phyloP scores from a whole-genome alignment of 768 basidiomycete genomes.

The Xerocomus brunneocitrinus region DNA sequence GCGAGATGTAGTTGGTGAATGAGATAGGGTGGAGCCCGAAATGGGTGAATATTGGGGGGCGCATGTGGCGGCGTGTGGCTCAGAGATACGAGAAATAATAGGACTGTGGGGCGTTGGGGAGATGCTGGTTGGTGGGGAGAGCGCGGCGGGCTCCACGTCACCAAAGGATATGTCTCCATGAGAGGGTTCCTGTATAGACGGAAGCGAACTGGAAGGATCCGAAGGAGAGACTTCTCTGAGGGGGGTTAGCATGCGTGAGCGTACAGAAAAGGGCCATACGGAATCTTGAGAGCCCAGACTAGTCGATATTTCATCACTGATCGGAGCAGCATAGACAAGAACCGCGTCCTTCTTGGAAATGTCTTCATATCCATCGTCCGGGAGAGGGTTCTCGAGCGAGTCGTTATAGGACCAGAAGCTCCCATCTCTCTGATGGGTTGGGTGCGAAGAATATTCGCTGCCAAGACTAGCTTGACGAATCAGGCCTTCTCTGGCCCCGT shows the following conservation, averaged over 20 bases:
- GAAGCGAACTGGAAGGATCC: constrained; percentile 22
- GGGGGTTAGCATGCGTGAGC: constrained; percentile 29
- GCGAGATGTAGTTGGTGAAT: constrained; percentile 50
- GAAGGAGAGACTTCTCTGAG: constrained; percentile 31
- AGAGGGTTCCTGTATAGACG: constrained; percentile 22
- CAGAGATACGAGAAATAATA: constrained; percentile 21
- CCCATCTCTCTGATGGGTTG: constrained; percentile 10
- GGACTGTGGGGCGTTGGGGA: constrained; percentile 20
- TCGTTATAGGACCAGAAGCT: constrained; percentile 41
- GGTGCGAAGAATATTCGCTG: constrained; percentile 5
- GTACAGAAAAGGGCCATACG: constrained; percentile 16
- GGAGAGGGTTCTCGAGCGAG: constrained; percentile 35
- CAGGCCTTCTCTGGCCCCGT: constrained; percentile 15
- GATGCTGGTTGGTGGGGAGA: constrained; percentile 5
- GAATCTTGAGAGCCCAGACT: constrained; percentile 10
- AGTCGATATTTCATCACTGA: constrained; percentile 9
- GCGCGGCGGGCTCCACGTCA: constrained; percentile 23
- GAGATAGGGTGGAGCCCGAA: constrained; percentile 38
- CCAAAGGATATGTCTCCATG: constrained; percentile 23
- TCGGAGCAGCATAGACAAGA: constrained; percentile 12
- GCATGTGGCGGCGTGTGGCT: constrained; percentile 26
- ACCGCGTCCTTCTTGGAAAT: constrained; percentile 18
- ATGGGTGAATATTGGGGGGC: constrained; percentile 39
- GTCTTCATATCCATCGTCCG: constrained; percentile 16
- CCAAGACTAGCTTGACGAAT: constrained; percentile 18